A percentile compares a stretch with the other conserved stretches of the same genome.
phyloP scores from a whole-genome alignment of 2,329 filamentous ascomycete genomes.

The Penicillium olsonii region DNA sequence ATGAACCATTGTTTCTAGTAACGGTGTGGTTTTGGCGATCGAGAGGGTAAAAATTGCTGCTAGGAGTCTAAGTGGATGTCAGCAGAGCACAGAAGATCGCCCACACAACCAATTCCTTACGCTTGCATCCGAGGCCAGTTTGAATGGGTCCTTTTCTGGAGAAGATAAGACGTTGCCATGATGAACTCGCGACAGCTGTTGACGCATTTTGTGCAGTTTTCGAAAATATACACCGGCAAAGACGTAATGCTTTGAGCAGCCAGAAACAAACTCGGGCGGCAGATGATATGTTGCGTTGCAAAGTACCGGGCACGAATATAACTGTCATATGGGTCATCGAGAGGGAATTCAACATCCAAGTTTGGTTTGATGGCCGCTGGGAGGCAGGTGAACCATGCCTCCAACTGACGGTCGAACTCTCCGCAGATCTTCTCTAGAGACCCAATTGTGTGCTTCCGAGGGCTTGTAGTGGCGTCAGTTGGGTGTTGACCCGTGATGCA shows the following conservation, averaged over 20 bases:
- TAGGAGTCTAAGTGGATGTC: constrained; percentile 8
- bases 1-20: constrained; percentile 13
- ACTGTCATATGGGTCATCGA: constrained; percentile 12
- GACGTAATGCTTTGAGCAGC: constrained; percentile 11
- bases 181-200: constrained; percentile 20
- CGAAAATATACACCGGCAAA: constrained; percentile 11
- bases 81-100: not conserved
- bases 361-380: constrained; percentile 17
- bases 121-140: constrained; percentile 19
- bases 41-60: constrained; percentile 20
- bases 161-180: constrained; percentile 8
- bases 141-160: constrained; percentile 14
- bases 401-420: constrained; percentile 18
- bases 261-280: constrained; percentile 16
- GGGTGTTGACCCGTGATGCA: not conserved
- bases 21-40: constrained; percentile 18
- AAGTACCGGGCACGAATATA: constrained; percentile 19
- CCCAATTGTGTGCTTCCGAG: constrained; percentile 8
- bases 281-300: constrained; percentile 19
- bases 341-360: constrained; percentile 7
- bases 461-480: not conserved
- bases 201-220: constrained; percentile 18
- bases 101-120: constrained; percentile 5
- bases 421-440: constrained; percentile 16
- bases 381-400: constrained; percentile 15